Base-by-base conservation (phyloP, 306 rosid species). In the Vicia faba region DNA sequence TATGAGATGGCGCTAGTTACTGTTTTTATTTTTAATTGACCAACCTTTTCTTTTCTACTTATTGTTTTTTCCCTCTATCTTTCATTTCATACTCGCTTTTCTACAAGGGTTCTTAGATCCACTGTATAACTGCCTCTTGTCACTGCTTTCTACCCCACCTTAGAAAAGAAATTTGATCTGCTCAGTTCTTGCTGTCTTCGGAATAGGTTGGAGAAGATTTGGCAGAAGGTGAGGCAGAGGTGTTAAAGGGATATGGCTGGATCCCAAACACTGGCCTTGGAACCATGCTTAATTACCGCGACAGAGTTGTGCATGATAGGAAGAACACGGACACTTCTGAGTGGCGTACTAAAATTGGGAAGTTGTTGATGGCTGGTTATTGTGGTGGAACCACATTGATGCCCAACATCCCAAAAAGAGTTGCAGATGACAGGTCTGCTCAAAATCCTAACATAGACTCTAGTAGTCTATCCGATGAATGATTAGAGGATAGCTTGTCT, bases 221-320 rank as follows among this genome's bases (percentile, higher is more conserved):
- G 82, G 78, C 72, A 2, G 80, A 87, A 83, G 95, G 89, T 0
- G 98, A 92, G 81, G 98, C 93, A 0, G 57, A 68, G 62, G 95
- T 92, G 74, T 72, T 92, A 55, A 55, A 54, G 78, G 90, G 75
- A 69, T 92, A 87, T 64, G 96, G 98, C 66, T 92, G 98, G 96
- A 54, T 66, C 50, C 87, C 89, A 4, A 84, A 87, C 31, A 87
- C 80, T 66, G 98, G 98, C 43, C 75, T 89, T 81, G 96, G 96
- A 78, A 83, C 95, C 28, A 85, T 92, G 96, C 96, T 92, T 50
- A 89, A 89, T 80, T 92, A 85, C 71, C 54, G 84, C 3, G 88
- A 80, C 65, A 85, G 98, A 78, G 98, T 92, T 58, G 85, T 92
- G 67, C 98, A 92, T 68, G 95, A 92, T 72, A 74, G 91, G 45